These are phyloP conservation scores for Apiotrichum mycotoxinovorans DNA, from an alignment of 1,284 basidiomycete genomes.

Conservation along the genomic window DNA sequence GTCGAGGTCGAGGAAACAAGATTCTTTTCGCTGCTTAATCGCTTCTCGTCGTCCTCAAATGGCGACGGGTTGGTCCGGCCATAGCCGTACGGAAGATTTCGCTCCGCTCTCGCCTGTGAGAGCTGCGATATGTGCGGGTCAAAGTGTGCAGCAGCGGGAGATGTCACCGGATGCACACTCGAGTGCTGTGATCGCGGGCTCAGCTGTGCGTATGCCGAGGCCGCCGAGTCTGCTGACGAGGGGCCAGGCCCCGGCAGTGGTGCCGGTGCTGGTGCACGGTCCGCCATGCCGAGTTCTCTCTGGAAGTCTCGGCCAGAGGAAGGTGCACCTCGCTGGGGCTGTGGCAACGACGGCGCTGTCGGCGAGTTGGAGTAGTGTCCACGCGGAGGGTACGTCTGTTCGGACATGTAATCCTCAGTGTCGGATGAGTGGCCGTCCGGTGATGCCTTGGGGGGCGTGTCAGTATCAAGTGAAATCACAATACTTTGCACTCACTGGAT, in stretches of 20 bases:
- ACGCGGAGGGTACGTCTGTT: constrained; percentile 1
- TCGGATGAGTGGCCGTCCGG: constrained; percentile 3
- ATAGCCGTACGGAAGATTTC: too few species aligned
- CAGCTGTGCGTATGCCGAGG: not conserved
- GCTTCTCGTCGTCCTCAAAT: constrained; percentile 2
- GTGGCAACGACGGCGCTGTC: not conserved
- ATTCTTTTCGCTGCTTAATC: not conserved
- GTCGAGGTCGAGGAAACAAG: not conserved
- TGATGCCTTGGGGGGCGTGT: not conserved
- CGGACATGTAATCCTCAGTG: not conserved
- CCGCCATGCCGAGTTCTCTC: not conserved
- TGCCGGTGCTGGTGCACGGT: not conserved
- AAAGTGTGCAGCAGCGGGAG: too few species aligned
- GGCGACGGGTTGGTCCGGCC: not conserved
- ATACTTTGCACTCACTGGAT: not conserved
- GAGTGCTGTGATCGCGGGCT: too few species aligned
- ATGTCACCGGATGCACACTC: too few species aligned
- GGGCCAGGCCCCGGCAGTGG: not conserved
- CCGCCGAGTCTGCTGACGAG: not conserved
- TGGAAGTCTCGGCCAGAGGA: not conserved
- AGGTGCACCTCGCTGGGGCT: not conserved
- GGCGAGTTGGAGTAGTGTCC: not conserved
- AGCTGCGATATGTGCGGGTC: too few species aligned
- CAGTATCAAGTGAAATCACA: not conserved
- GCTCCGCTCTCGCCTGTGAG: too few species aligned